Evolutionary conservation across 768 basidiomycete species (phyloP), one percentile per base, ranked within the genome.

Genomic region (Tephrocybe sp.): DNA sequence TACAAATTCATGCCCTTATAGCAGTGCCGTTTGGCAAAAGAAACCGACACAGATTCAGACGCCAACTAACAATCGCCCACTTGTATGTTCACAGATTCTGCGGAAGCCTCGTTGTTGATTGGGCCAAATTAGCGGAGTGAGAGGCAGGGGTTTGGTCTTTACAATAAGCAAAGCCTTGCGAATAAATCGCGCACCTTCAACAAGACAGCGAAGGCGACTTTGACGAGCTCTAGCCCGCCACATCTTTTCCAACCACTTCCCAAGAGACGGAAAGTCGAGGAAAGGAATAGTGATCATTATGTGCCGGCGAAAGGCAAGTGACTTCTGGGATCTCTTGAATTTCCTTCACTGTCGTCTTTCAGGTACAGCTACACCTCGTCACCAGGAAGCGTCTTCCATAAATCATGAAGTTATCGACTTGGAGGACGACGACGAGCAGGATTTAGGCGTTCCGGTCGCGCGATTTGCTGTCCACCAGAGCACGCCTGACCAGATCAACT

Each of bases 371-470:
- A 4, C 34, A n/a, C 34, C 4, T 36, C 4, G 15, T 36, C 4
- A 4, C 15, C 15, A 4, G 34, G 34, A 5, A 36, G 4, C 15
- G 15, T 36, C 34, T 9, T 7, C 34, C 34, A 30, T 8, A 36
- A 11, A 10, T 23, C 18, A 37, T 21, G 4, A 36, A 28, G 17
- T 48, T 25, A 54, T 50, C 9, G 17, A 33, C 11, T 6, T 55
- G n/a, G 43, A 52, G 10, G 32, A 32, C 15, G 34, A 49, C 17
- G 52, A 55, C 2, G 57, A 58, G 48, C 49, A 58, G 32, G 11
- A 23, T n/a, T 30, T 30, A 11, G 28, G 28, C 28, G 57, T 51
- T 23, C 24, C 18, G 18, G 18, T 39, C 20, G 7, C 38, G 38
- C n/a, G 38, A 2, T 9, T 15, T 18, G 7, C 18, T 32, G 3